Evolutionary conservation across 257 asterid genomes (phyloP).

Genomic region (Solanum virginianum): DNA sequence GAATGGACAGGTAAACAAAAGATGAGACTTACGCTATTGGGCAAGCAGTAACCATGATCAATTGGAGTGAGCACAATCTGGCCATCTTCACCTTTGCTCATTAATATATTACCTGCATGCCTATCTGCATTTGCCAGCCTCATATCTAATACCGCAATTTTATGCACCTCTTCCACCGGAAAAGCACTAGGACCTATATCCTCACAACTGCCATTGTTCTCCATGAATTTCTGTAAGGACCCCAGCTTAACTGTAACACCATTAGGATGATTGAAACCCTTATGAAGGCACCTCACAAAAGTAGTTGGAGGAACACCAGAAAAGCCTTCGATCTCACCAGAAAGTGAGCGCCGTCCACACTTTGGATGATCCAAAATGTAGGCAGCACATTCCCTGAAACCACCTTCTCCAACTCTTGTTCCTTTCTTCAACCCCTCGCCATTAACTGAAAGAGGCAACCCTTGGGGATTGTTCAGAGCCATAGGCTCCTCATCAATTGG

Average conservation of each 20-base stretch:
- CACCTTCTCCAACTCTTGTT: slow-evolving; percentile 13
- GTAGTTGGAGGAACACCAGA: slow-evolving; percentile 13
- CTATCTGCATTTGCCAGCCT: slow-evolving; percentile 41
- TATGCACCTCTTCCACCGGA: slow-evolving; percentile 19
- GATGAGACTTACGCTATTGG: slow-evolving; percentile 10
- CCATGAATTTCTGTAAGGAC: slow-evolving; percentile 15
- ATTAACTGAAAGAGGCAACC: slow-evolving; percentile 5
- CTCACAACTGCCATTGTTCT: slow-evolving; percentile 15
- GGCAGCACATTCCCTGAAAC: slow-evolving; percentile 11
- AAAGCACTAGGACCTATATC: slow-evolving; percentile 13
- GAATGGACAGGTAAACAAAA: neutral
- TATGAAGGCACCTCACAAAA: slow-evolving; percentile 9
- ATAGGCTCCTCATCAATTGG: slow-evolving; percentile 16
- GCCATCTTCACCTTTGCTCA: slow-evolving; percentile 21
- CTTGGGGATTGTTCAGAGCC: slow-evolving; percentile 5
- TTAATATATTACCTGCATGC: slow-evolving; percentile 30
- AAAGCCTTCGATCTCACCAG: slow-evolving; percentile 7
- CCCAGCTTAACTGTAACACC: slow-evolving; percentile 4
- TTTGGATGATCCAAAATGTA: slow-evolving; percentile 16
- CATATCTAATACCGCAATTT: slow-evolving; percentile 23
- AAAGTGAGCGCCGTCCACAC: neutral
- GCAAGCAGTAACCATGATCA: slow-evolving; percentile 30
- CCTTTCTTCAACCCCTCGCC: slow-evolving; percentile 14
- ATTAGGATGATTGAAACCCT: slow-evolving; percentile 9
- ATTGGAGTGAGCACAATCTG: slow-evolving; percentile 17